Evolutionary conservation across 2,329 filamentous ascomycete species (phyloP).

Genomic region (Sordariomycetes sp.): DNA sequence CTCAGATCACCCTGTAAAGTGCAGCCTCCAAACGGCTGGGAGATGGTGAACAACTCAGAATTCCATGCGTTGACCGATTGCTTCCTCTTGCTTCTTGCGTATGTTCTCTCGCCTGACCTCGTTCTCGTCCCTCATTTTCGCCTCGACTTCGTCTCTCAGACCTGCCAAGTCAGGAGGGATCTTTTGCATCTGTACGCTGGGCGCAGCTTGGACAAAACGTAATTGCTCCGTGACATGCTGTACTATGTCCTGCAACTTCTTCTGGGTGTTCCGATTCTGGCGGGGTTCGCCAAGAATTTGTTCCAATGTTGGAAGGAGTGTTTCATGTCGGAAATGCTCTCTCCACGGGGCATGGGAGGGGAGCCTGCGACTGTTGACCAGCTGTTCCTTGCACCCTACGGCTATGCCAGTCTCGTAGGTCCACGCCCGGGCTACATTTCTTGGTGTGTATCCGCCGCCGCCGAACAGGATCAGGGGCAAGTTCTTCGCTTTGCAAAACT

Average conservation of each 20-base stretch:
- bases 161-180: constrained; percentile 70
- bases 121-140: constrained; percentile 53
- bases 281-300: constrained; percentile 57
- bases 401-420: constrained; percentile 92
- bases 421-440: constrained; percentile 95
- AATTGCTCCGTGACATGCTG: constrained; percentile 77
- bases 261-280: constrained; percentile 70
- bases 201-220: constrained; percentile 73
- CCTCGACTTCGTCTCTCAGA: constrained; percentile 61
- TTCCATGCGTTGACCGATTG: constrained; percentile 49
- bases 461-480: constrained; percentile 85
- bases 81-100: constrained; percentile 46
- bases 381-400: constrained; percentile 61
- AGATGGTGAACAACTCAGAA: too few relatives aligned
- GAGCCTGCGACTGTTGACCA: constrained; percentile 63
- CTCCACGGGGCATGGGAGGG: constrained; percentile 77
- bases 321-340: constrained; percentile 80
- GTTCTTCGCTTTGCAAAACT: constrained; percentile 72
- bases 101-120: constrained; percentile 45
- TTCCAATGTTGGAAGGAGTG: constrained; percentile 79
- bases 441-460: constrained; percentile 90
- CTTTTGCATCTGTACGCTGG: constrained; percentile 75
- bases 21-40: too few relatives aligned
- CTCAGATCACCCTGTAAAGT: too few relatives aligned
- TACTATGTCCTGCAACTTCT: constrained; percentile 68